Percentiles rank a stretch among this genome's conserved stretches.
phyloP scores from a whole-genome alignment of 805 yeast genomes.

The Scheffersomyces lignosus region DNA sequence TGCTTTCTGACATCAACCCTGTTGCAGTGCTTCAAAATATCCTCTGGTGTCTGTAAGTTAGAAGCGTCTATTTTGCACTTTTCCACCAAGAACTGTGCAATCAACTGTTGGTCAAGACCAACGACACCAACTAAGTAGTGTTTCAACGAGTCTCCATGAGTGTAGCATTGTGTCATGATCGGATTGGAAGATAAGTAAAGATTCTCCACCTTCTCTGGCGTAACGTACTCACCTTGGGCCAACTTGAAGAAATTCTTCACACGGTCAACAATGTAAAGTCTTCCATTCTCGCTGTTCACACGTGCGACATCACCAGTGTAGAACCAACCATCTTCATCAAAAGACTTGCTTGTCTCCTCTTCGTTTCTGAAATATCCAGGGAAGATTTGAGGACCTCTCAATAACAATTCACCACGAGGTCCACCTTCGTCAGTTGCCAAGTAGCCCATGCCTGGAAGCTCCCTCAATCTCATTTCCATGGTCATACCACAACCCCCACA shows the following conservation, averaged over 20 bases:
- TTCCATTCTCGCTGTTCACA: slow-evolving; percentile 14
- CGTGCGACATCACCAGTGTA: slow-evolving; percentile 25
- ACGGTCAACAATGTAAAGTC: slow-evolving; percentile 26
- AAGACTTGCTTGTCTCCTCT: slow-evolving; percentile 21
- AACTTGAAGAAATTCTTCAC: slow-evolving; percentile 35
- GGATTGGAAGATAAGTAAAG: slow-evolving; percentile 21
- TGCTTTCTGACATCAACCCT: slow-evolving; percentile 16
- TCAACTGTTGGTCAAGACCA: slow-evolving; percentile 20
- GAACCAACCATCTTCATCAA: slow-evolving; percentile 27
- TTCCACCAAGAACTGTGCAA: slow-evolving; percentile 14
- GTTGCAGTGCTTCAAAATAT: slow-evolving; percentile 10
- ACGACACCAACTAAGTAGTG: slow-evolving; percentile 22
- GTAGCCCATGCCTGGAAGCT: slow-evolving; percentile 26
- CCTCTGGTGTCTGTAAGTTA: slow-evolving; percentile 6
- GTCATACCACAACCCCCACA: slow-evolving; percentile 22
- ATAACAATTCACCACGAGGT: slow-evolving; percentile 27
- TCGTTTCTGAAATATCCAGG: slow-evolving; percentile 24
- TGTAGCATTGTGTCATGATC: slow-evolving; percentile 17
- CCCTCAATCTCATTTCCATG: slow-evolving; percentile 20
- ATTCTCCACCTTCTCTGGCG: slow-evolving; percentile 32
- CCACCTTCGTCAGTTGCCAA: slow-evolving; percentile 19
- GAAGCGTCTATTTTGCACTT: slow-evolving; percentile 10
- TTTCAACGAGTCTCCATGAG: slow-evolving; percentile 25
- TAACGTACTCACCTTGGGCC: slow-evolving; percentile 31
- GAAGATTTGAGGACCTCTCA: slow-evolving; percentile 28